Base-by-base conservation (phyloP, 1,139 yeast species). In the Suhomyces taliae region DNA sequence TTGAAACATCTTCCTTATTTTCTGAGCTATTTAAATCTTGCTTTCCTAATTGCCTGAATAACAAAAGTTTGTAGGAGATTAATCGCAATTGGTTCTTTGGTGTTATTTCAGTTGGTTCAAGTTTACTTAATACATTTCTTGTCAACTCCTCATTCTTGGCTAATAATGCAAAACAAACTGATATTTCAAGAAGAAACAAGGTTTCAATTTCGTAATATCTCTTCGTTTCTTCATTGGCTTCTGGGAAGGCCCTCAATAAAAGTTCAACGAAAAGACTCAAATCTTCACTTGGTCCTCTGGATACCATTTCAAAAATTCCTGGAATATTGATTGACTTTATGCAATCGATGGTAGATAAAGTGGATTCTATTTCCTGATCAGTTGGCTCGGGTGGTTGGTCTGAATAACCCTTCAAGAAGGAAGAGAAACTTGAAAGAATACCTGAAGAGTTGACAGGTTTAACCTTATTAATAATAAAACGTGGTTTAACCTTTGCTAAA, bases 351-450 rank as follows among this genome's bases (percentile, higher is more conserved):
- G 97, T 86, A 6, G 90, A 85, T 26, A 87, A 66, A 0, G 98
- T 87, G 2, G 90, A 80, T 52, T 90, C 97, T 42, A 95, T 85
- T 58, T 91, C 98, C 57, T 87, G 96, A 48, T 87, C 95, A 1
- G 95, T 81, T 4, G 99, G 99, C 62, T 91, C 97, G 7, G 88
- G 86, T 2, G 89, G 85, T 36, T 88, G 95, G 56, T 90, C 97
- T 0, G 87, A 76, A 50, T 86, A 82, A 12, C 97, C 95, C 55
- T 95, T 88, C 65, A 95, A 78, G 59, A 90, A 91, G 0, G 97
- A 90, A 1, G 97, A 90, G 56, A 95, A 85, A 0, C 98, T 87
- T 1, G 96, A 88, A 49, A 95, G 80, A 26, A 95, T 63, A 2
- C 98, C 90, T 8, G 79, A 76, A 36, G 84, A 95, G 57, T 83